Evolutionary conservation across 192 early-diverging fungal species (phyloP).

Genomic region (Geranomyces variabilis): DNA sequence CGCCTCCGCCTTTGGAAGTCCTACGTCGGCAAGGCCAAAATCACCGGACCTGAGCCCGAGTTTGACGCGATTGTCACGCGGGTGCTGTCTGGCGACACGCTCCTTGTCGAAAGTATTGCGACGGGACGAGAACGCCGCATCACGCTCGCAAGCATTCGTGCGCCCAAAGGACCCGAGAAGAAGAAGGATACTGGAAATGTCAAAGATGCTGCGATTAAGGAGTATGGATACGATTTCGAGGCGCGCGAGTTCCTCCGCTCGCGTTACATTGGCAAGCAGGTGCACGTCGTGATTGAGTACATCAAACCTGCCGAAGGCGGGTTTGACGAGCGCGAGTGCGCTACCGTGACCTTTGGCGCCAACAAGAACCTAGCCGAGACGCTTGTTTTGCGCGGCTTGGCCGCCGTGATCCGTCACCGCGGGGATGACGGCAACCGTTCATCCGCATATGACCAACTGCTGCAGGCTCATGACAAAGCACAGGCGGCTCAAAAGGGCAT

Average conservation of each 20-base stretch:
- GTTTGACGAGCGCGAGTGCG: constrained; percentile 87
- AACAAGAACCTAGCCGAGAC: constrained; percentile 58
- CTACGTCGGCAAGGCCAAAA: constrained; percentile 59
- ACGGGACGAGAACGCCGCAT: constrained; percentile 58
- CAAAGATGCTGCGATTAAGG: constrained; percentile 63
- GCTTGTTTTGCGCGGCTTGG: constrained; percentile 63
- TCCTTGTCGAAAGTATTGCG: constrained; percentile 51
- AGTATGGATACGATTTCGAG: constrained; percentile 82
- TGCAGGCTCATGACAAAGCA: constrained; percentile 80
- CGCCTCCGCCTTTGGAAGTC: constrained; percentile 86
- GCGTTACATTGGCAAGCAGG: constrained; percentile 84
- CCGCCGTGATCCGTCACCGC: constrained; percentile 77
- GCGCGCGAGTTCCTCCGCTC: constrained; percentile 89
- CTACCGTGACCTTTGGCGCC: constrained; percentile 68
- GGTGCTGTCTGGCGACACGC: constrained; percentile 62
- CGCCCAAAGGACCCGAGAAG: constrained; percentile 59
- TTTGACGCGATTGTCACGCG: constrained; percentile 65
- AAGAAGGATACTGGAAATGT: neutral
- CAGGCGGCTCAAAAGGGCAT: constrained; percentile 73
- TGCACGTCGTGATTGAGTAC: constrained; percentile 79
- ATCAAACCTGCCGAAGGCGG: constrained; percentile 84
- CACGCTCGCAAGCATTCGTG: constrained; percentile 63
- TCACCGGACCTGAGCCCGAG: constrained; percentile 58
- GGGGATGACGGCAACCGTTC: constrained; percentile 88
- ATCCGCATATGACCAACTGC: constrained; percentile 80